Evolutionary conservation across 2,329 filamentous ascomycete genomes (phyloP), one percentile per base, ranked within the genome.

Genomic region (Clonostachys byssicola): DNA sequence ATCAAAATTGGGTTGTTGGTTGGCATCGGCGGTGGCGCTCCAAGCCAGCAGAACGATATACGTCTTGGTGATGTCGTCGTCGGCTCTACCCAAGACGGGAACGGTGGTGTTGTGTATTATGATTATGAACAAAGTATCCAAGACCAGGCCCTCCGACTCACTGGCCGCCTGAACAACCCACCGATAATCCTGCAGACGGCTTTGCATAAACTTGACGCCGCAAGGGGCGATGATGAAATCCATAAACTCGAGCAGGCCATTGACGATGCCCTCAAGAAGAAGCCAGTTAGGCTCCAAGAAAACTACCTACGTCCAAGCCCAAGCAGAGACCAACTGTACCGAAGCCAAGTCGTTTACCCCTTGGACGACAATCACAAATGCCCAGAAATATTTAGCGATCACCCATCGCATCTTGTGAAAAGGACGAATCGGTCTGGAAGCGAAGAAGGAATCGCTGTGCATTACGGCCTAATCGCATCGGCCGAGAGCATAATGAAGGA

Each of bases 1-100:
- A 23, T 57, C 12, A 49, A 50, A 14, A 52, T 52, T 18, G 50
- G 49, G 6, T 42, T 59, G 3, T 45, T 54, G 46, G 56, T 56
- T 34, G 56, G 55, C n/a, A 54, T 54, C 42, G 56, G 56, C 18
- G 52, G 54, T 33, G 56, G 54, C 12, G 51, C 50, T 3, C 56
- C 53, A 9, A 38, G 40, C 12, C 9, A 30, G 23, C 42, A 46
- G 5, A 43, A 59, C 17, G 61, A 67, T 18, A 43, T 47, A 5
- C 51, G 49, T 1, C 49, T 54, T 1, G 52, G 52, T 6, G 52
- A 52, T 30, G 42, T 54, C 3, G 40, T 52, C 17, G 52, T 54
- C n/a, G 16, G 50, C 17, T 16, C 13, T 10, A 16, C 35, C 5
- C 7, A 35, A 5, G 6, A 12, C 3, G 20, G 42, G 4, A 38